Evolutionary conservation across 345 rosid genomes (phyloP).

Genomic region (Pistacia vera): DNA sequence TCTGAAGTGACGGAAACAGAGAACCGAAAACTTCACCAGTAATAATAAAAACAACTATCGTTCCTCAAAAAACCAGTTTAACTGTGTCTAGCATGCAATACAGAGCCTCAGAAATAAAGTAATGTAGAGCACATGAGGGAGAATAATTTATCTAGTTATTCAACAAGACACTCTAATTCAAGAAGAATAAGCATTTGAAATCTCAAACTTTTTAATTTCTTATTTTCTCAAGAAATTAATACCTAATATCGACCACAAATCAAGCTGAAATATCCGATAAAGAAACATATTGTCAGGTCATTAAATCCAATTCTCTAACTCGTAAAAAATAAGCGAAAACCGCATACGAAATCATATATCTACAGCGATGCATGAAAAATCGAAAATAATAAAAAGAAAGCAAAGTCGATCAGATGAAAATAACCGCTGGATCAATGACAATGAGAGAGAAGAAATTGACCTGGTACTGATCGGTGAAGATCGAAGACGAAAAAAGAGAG

Average conservation of each 20-base stretch:
- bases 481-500: neutral
- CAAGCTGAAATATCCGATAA: too few species aligned
- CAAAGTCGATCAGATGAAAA: neutral
- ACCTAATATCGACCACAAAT: too few species aligned
- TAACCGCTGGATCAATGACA: neutral
- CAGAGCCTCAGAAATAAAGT: neutral
- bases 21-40: neutral
- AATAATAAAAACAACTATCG: too few species aligned
- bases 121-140: neutral
- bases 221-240: too few species aligned
- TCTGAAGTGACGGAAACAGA: neutral
- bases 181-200: neutral
- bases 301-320: neutral
- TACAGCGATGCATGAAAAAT: neutral
- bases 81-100: neutral
- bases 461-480: constrained; percentile 8
- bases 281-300: too few species aligned
- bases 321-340: neutral
- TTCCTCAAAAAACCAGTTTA: neutral
- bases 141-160: neutral
- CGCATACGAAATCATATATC: neutral
- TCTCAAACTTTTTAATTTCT: neutral
- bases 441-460: neutral
- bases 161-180: neutral
- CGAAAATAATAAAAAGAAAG: neutral